Percentiles rank a stretch among this genome's conserved stretches.
Evolutionary conservation across 2,329 filamentous ascomycete species (phyloP).

Genomic region (Trichoderma harzianum): DNA sequence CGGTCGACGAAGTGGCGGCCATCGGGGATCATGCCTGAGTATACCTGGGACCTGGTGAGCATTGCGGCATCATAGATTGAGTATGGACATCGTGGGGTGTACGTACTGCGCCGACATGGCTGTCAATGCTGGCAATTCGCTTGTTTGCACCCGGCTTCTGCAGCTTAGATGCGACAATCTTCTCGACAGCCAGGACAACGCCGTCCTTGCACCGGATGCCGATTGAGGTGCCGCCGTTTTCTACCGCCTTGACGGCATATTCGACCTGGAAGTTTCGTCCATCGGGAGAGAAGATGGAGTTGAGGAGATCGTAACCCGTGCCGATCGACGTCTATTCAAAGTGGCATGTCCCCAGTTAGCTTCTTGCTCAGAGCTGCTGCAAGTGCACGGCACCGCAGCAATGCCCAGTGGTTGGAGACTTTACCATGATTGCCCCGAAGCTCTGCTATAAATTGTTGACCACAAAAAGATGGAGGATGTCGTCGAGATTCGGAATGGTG

Average conservation of each 20-base stretch:
- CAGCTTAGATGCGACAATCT: conserved; percentile 92
- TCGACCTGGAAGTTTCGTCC: conserved; percentile 99
- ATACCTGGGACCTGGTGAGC: conserved; percentile 60
- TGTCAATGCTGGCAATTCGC: conserved; percentile 91
- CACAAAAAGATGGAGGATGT: not conserved
- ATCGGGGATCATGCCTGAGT: conserved; percentile 90
- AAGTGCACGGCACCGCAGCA: not conserved
- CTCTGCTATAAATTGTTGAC: not conserved
- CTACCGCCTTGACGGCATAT: conserved; percentile 97
- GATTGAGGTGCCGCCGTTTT: conserved; percentile 94
- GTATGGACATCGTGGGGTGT: conserved; percentile 34
- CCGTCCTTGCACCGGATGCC: conserved; percentile 97
- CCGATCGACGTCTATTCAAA: conserved; percentile 95
- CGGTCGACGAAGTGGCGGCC: conserved; percentile 92
- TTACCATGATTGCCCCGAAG: conserved; percentile 16
- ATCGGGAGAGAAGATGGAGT: conserved; percentile 99
- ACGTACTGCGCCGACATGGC: conserved; percentile 86
- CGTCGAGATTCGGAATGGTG: conserved; percentile 8
- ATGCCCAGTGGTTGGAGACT: not conserved
- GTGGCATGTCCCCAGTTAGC: conserved; percentile 13
- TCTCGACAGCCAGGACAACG: conserved; percentile 93
- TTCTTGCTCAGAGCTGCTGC: not conserved
- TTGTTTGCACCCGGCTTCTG: conserved; percentile 95
- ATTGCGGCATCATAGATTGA: not conserved
- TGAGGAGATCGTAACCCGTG: conserved; percentile 98